Evolutionary conservation across 2,329 filamentous ascomycete species (phyloP), one percentile per base, ranked within the genome.

Genomic region (Apiospora koreana): DNA sequence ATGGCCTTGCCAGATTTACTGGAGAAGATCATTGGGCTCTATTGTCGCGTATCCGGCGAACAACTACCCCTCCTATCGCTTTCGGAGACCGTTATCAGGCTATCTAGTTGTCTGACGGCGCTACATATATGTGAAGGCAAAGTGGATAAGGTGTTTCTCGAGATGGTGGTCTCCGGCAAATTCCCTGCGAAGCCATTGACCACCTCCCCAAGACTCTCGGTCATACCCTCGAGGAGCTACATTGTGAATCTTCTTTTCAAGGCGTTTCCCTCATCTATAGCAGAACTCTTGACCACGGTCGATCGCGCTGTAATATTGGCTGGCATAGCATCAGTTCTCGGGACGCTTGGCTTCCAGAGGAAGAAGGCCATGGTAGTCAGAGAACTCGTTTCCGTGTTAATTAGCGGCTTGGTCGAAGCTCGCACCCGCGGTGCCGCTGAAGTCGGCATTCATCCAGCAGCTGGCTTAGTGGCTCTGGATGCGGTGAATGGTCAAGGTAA

Each of bases 351-450:
- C 1, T 88, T 95, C 71, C 90, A 94, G 71, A 89, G 96, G 70
- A 98, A 98, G 82, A 97, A 97, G 80, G 94, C 93, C 5, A 92
- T 98, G 82, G 90, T 98, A 0, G 87, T 97, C 76, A 91, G 93
- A 75, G 94, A 98, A 77, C 86, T 98, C 67, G 87, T 99, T 10
- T 92, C 91, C 3, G 91, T 94, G 21, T 86, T 98, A 50, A 93
- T 97, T 68, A 92, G 91, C 43, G 94, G 93, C 2, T 86, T 99
- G 10, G 92, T 97, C 5, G 94, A 98, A 80, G 96, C 96, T 21
- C 89, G 96, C 48, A 98, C 97, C 65, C 88, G 95, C 65, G 95
- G 95, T 42, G 96, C 96, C 50, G 95, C 96, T n/a, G 96, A 98
- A 78, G 93, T 96, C 77, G 96, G 95, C 3, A 94, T 99, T 45